Percentiles rank a stretch among this genome's conserved stretches.
phyloP scores from a whole-genome alignment of 1,139 yeast species.

The Meyerozyma athensensis region DNA sequence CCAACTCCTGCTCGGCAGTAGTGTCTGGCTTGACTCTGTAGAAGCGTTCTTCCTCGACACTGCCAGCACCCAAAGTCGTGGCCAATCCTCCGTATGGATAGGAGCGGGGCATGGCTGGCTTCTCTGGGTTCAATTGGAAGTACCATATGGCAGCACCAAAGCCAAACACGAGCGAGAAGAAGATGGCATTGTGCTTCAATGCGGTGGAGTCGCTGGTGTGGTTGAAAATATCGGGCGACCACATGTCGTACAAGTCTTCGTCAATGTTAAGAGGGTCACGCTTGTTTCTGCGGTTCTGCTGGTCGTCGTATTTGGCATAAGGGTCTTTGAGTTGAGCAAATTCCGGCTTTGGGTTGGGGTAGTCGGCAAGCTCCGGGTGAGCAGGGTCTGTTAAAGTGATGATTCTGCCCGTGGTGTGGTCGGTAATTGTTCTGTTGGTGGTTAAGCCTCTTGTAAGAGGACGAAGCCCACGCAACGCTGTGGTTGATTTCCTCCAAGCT shows the following conservation, averaged over 20 bases:
- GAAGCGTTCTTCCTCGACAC: slow-evolving; percentile 40
- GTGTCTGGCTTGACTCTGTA: slow-evolving; percentile 41
- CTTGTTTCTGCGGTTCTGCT: slow-evolving; percentile 74
- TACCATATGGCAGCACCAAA: slow-evolving; percentile 52
- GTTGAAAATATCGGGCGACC: slow-evolving; percentile 81
- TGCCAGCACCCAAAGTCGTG: slow-evolving; percentile 63
- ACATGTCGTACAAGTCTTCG: slow-evolving; percentile 73
- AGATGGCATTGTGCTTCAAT: slow-evolving; percentile 44
- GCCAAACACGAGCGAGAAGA: slow-evolving; percentile 52
- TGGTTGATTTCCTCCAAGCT: neutral
- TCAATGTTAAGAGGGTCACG: slow-evolving; percentile 68
- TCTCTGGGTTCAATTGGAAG: slow-evolving; percentile 64
- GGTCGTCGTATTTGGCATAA: slow-evolving; percentile 71
- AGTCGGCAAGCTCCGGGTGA: slow-evolving; percentile 44
- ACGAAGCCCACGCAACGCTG: neutral
- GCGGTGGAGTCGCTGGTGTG: slow-evolving; percentile 61
- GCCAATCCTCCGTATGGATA: slow-evolving; percentile 76
- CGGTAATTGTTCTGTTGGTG: slow-evolving; percentile 36
- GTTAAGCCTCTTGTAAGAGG: slow-evolving; percentile 24
- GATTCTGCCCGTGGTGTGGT: slow-evolving; percentile 37
- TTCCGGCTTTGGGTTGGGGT: slow-evolving; percentile 32
- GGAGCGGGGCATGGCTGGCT: slow-evolving; percentile 72
- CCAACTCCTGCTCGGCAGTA: slow-evolving; percentile 37
- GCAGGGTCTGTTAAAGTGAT: slow-evolving; percentile 41
- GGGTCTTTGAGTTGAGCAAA: slow-evolving; percentile 68